Base-by-base conservation (phyloP, 306 rosid genomes). In the Oxytropis ochrocephala region DNA sequence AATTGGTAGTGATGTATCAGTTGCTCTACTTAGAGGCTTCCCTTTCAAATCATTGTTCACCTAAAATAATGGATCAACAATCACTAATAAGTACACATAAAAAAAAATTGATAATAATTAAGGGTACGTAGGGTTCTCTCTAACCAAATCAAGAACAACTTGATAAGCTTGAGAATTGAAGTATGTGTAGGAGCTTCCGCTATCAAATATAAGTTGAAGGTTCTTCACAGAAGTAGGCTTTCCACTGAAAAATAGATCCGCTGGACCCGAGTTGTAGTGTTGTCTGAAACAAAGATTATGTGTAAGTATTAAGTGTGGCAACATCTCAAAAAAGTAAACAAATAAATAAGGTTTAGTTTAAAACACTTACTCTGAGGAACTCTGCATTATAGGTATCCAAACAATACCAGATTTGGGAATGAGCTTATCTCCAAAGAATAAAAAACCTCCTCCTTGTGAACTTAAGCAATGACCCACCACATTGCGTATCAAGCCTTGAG, bases 101-200 rank as follows among this genome's bases (percentile, higher is more conserved):
- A 56, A 16, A 5, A 7, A 69, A 65, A 39, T 33, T 63, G 24
- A 53, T 32, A 56, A 13, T 11, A 21, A 21, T 21, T 21, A 27
- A 16, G 49, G 60, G 3, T 56, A 43, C 3, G 13, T 12, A 59
- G 16, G 30, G 27, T 68, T 38, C 49, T 11, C 36, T 75, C 87
- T 87, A 73, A 93, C 97, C 89, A 78, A 57, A 53, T 79, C 48
- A 55, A 83, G 39, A 54, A 81, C 12, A 5, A 78, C 70, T 27
- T 54, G 50, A 56, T 88, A 84, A 72, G 83, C 80, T 72, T 69
- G 64, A 47, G 87, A 17, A 74, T 74, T 88, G 76, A 93, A 78
- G 80, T 93, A 90, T n/a, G 94, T 79, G 75, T 88, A 93, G 13
- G 98, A 82, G 84, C 92, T 85, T 4, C 98, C 96, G 71, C 97